Evolutionary conservation across 305 asterid species (phyloP), one percentile per base, ranked within the genome.

Genomic region (Fraxinus sp.): DNA sequence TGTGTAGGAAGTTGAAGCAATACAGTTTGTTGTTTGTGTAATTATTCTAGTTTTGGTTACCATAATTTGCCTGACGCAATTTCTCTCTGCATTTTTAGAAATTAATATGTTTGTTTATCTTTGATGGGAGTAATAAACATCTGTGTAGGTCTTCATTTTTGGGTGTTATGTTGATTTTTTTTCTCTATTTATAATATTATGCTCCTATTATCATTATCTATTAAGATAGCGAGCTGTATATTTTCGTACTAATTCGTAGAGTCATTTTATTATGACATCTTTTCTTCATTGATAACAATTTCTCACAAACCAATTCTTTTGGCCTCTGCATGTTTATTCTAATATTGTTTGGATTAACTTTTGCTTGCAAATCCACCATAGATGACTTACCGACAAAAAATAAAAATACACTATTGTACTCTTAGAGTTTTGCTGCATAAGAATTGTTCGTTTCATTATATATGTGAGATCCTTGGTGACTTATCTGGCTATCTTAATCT

Each of bases 1-100:
- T 4, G 95, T 89, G 76, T 82, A 41, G 52, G 52, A 57, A 86
- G 79, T 79, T 82, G 33, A 33, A 81, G 74, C 39, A 79, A 44
- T 82, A 26, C 76, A 22, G 71, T 84, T 77, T 49, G 68, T 78
- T 81, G 76, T 79, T 76, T 81, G 64, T 55, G 76, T 39, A 74
- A 36, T 7, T 32, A 72, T 84, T 74, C 74, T 83, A 81, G 62
- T 64, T 28, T 52, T 26, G 44, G 2, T 66, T 73, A 78, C 49
- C 71, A 75, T 76, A 78, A 44, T 71, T 55, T 30, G 39, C 52
- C 18, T 11, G 39, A 75, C 66, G 14, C 75, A 16, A 24, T 76
- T 82, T 32, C 39, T 55, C 80, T 82, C 76, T 32, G 24, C 33
- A 14, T 72, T 72, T 72, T 71, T 5, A 14, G 44, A 32, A 71